phyloP scores from a whole-genome alignment of 176 grass and related monocot species.

The Puya raimondii region DNA sequence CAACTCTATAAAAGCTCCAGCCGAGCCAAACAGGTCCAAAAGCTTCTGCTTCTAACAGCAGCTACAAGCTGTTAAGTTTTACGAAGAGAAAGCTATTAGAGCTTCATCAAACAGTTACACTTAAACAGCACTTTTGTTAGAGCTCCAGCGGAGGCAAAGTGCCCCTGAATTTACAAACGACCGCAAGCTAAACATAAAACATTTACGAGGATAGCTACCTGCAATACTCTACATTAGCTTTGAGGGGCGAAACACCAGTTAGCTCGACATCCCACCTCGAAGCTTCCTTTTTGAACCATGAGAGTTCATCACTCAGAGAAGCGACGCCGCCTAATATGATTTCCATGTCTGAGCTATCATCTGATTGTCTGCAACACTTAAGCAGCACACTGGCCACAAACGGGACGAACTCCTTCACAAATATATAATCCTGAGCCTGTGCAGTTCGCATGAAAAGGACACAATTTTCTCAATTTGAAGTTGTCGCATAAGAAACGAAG shows the following conservation, averaged over 20 bases:
- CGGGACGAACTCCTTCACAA: conserved; percentile 47
- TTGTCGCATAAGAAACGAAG: background rate
- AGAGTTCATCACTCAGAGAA: conserved; percentile 60
- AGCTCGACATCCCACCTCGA: conserved; percentile 59
- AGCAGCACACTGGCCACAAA: conserved; percentile 60
- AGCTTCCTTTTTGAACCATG: conserved; percentile 78
- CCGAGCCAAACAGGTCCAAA: too few relatives aligned
- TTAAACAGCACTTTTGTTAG: too few relatives aligned
- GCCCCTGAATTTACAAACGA: background rate
- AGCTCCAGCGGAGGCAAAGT: too few relatives aligned
- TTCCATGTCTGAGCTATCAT: conserved; percentile 63
- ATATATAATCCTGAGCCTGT: conserved; percentile 65
- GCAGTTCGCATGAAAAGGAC: background rate
- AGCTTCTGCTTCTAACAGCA: too few relatives aligned
- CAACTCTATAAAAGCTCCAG: too few relatives aligned
- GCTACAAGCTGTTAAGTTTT: too few relatives aligned
- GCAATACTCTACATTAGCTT: conserved; percentile 60
- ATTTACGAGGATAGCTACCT: conserved; percentile 20
- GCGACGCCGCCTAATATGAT: conserved; percentile 54
- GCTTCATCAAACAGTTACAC: too few relatives aligned
- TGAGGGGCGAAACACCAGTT: conserved; percentile 35
- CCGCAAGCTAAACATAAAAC: background rate
- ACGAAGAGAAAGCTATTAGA: too few relatives aligned
- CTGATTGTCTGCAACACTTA: conserved; percentile 54
- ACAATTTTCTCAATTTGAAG: background rate